Evolutionary conservation across 371 early-diverging fungal genomes (phyloP), one percentile per base, ranked within the genome.

Genomic region (Mucor lusitanicus): DNA sequence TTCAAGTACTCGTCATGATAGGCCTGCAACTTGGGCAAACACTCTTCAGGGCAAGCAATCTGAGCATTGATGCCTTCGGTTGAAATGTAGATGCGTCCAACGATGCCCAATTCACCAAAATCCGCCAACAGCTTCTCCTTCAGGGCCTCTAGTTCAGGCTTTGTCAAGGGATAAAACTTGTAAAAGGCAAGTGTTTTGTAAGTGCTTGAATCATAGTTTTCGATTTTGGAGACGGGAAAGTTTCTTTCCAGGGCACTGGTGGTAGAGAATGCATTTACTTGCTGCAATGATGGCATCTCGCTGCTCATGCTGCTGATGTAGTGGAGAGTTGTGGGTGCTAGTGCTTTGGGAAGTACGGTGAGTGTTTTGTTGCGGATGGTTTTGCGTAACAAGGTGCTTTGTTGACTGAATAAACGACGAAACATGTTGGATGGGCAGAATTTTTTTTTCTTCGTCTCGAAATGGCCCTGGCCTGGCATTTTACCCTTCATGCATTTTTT

Each of bases 51-150:
- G 56, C 91, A 87, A 44, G 91, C 88, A n/a, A 93, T 74, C 73
- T 94, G 94, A 25, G 91, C 93, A 71, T 94, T 94, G 77, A 94
- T 88, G 1, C 94, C 94, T 77, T 94, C 91, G 8, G 78, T 78
- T n/a, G 89, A 84, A 37, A 94, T 78, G 67, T 94, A 94, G 33
- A 94, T 88, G 19, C 94, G 84, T 2, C 93, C 94, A 0, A 91
- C 87, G 23, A 91, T 80, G 30, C 82, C 84, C 66, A 88, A 70
- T 30, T 75, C 64, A 15, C 78, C 75, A 9, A 91, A 68, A 60
- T 85, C 82, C 1, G 57, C 70, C 62, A 87, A 55, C 12, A 90
- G 74, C 48, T 74, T 71, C 64, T 82, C 76, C n/a, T 88, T 84
- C 28, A 89, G 71, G 8, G 60, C 70, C 15, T 69, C 64, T 11